Evolutionary conservation across 805 yeast species (phyloP).

Genomic region (Blastobotrys terrestris): DNA sequence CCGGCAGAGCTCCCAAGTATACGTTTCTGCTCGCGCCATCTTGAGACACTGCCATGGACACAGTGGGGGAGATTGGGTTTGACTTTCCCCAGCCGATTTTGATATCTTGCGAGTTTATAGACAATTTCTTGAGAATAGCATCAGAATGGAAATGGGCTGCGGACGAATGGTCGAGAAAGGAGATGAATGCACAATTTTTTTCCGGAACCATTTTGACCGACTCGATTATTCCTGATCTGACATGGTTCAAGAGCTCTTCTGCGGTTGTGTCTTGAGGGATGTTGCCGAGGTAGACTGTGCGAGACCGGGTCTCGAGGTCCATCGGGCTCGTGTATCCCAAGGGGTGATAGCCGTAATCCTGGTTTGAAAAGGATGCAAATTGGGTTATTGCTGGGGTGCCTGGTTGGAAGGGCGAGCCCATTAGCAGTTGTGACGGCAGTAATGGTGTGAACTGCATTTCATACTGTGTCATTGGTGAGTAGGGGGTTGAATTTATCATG

Average conservation of each 20-base stretch:
- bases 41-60: conserved; percentile 66
- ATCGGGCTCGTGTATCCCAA: conserved; percentile 6
- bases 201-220: conserved; percentile 65
- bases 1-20: conserved; percentile 73
- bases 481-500: not conserved
- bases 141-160: conserved; percentile 92
- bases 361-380: conserved; percentile 18
- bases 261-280: conserved; percentile 77
- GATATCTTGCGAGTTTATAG: conserved; percentile 73
- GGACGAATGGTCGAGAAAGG: conserved; percentile 81
- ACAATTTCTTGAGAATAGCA: conserved; percentile 76
- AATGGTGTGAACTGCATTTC: conserved; percentile 30
- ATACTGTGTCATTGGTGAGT: conserved; percentile 24
- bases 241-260: conserved; percentile 80
- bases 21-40: conserved; percentile 94
- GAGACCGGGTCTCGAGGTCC: conserved; percentile 25
- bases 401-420: conserved; percentile 34
- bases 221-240: conserved; percentile 85
- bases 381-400: conserved; percentile 29
- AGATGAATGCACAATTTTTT: conserved; percentile 83
- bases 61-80: conserved; percentile 65
- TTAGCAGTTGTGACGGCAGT: conserved; percentile 31
- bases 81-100: conserved; percentile 93
- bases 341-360: conserved; percentile 9
- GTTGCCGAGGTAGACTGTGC: conserved; percentile 88